Conservation (phyloP, 495 filamentous ascomycete genomes). For the Viridothelium virens region DNA sequence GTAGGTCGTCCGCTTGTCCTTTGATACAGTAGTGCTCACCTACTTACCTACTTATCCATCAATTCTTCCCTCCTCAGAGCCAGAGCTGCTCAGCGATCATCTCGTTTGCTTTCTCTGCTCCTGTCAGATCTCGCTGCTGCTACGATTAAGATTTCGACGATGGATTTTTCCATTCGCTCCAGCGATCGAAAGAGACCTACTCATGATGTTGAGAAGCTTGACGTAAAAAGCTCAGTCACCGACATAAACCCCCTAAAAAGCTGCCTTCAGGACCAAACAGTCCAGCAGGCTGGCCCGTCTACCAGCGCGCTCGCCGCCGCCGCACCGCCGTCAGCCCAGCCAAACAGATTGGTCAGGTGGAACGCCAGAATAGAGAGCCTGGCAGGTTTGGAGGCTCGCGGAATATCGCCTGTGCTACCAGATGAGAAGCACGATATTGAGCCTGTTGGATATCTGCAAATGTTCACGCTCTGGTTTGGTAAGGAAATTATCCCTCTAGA, state of each 20-base stretch:
- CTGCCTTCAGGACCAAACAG: neutral
- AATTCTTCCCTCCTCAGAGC: neutral
- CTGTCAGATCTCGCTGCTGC: neutral
- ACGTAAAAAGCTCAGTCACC: neutral
- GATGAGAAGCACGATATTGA: conserved; percentile 11
- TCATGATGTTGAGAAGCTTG: conserved; percentile 13
- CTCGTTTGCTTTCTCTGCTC: neutral
- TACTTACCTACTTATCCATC: neutral
- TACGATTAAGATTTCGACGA: neutral
- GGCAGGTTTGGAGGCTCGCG: conserved; percentile 16
- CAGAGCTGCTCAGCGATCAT: neutral
- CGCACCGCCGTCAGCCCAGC: neutral
- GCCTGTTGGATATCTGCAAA: conserved; percentile 8
- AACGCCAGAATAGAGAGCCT: conserved; percentile 15
- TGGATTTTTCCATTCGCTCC: conserved; percentile 3
- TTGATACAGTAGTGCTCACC: neutral
- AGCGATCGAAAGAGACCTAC: neutral
- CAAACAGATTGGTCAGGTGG: conserved; percentile 7
- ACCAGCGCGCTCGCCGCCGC: neutral
- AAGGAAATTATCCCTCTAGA: neutral
- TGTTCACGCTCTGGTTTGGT: conserved; percentile 14
- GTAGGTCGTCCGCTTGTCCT: conserved; percentile 6
- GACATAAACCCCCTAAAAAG: neutral
- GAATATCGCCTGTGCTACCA: conserved; percentile 14
- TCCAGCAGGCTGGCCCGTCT: neutral